Conservation (phyloP, 2,329 filamentous ascomycete species). For the Penicillium sclerotigenum region DNA sequence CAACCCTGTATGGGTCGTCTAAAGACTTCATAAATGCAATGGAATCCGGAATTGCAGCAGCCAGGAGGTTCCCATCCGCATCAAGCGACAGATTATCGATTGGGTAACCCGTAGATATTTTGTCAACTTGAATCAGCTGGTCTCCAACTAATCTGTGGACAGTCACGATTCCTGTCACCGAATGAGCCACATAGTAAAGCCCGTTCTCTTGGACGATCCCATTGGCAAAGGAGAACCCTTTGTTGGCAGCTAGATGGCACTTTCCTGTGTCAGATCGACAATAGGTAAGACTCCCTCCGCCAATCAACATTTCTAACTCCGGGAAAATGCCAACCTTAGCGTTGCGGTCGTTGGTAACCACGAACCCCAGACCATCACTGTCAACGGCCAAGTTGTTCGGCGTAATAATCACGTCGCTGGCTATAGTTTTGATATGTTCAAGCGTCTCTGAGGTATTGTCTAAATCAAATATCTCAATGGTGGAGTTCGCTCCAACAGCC, state of each 20-base stretch:
- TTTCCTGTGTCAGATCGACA: neutral
- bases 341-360: neutral
- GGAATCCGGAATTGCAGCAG: neutral
- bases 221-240: neutral
- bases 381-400: neutral
- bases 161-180: neutral
- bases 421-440: neutral
- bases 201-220: neutral
- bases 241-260: neutral
- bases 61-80: neutral
- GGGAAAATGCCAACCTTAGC: neutral
- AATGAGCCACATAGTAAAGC: neutral
- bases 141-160: neutral
- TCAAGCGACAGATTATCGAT: neutral
- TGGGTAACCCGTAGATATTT: neutral
- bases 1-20: neutral
- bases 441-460: neutral
- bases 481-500: neutral
- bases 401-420: neutral
- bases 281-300: neutral
- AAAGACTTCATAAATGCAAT: neutral
- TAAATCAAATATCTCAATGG: neutral
- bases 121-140: neutral
- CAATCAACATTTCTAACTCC: neutral
- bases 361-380: neutral